phyloP scores from a whole-genome alignment of 192 early-diverging fungal species.

The Linnemannia elongata region DNA sequence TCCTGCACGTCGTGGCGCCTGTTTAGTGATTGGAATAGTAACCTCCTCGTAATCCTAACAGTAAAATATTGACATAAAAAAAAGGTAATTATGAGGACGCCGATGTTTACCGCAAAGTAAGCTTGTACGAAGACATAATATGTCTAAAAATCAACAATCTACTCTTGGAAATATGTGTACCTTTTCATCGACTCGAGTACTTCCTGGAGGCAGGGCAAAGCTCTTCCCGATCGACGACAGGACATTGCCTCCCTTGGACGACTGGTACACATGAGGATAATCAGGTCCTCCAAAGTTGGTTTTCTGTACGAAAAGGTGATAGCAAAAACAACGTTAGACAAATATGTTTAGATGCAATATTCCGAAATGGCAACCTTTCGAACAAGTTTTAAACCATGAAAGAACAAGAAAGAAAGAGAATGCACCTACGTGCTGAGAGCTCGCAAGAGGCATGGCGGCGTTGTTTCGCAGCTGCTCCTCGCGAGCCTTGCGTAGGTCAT shows the following conservation, averaged over 20 bases:
- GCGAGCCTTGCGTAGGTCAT: slow-evolving; percentile 67
- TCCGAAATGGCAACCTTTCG: neutral
- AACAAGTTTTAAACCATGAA: neutral
- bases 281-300: slow-evolving; percentile 46
- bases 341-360: too few relatives aligned
- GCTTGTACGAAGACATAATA: neutral
- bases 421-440: slow-evolving; percentile 35
- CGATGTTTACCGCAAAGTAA: neutral
- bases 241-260: slow-evolving; percentile 73
- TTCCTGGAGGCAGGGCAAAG: slow-evolving; percentile 85
- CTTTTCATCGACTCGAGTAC: slow-evolving; percentile 76
- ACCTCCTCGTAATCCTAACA: slow-evolving; percentile 91
- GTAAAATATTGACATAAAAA: slow-evolving; percentile 15
- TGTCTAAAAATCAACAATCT: neutral
- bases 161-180: slow-evolving; percentile 17
- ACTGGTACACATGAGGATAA: slow-evolving; percentile 91
- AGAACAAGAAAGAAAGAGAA: too few relatives aligned
- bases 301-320: neutral
- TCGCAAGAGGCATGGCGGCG: slow-evolving; percentile 44
- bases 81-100: neutral
- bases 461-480: slow-evolving; percentile 73
- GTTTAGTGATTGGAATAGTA: slow-evolving; percentile 83
- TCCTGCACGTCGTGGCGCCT: slow-evolving; percentile 71
- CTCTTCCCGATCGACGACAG: slow-evolving; percentile 84
- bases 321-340: neutral